Percentiles rank a stretch among this genome's conserved stretches.
phyloP scores from a whole-genome alignment of 148 eudicot genomes.

The Rhododendron kiyosumense region DNA sequence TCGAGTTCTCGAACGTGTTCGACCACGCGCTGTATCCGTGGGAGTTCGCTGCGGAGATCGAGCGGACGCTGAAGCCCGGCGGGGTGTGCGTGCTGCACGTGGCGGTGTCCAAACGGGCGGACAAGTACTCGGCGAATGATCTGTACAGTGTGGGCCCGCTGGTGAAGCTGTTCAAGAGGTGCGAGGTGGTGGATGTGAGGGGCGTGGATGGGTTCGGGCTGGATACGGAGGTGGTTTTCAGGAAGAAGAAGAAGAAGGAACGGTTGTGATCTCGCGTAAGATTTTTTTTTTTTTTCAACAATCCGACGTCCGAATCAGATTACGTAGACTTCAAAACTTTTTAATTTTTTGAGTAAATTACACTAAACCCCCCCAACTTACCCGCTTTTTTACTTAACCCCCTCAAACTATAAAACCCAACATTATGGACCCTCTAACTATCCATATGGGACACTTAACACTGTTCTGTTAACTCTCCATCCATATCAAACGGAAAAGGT shows the following conservation, averaged over 20 bases:
- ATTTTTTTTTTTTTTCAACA: too few species aligned
- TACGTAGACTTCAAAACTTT: too few species aligned
- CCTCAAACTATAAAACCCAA: too few species aligned
- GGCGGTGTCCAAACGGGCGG: conserved; percentile 50
- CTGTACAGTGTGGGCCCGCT: conserved; percentile 53
- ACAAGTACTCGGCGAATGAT: conserved; percentile 92
- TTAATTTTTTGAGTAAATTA: too few species aligned
- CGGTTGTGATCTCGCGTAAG: neutral
- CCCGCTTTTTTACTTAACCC: too few species aligned
- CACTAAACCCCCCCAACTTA: too few species aligned
- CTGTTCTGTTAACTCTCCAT: too few species aligned
- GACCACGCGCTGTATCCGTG: conserved; percentile 83
- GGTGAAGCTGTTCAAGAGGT: conserved; percentile 44
- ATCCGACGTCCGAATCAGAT: too few species aligned
- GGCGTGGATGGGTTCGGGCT: conserved; percentile 83
- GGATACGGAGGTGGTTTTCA: conserved; percentile 75
- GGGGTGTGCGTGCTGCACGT: conserved; percentile 86
- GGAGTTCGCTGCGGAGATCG: conserved; percentile 62
- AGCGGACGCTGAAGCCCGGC: conserved; percentile 69
- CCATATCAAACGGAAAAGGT: too few species aligned
- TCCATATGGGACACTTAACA: too few species aligned
- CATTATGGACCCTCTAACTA: too few species aligned
- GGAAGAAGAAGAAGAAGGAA: conserved; percentile 23
- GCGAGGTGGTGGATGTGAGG: conserved; percentile 51
- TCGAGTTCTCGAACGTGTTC: conserved; percentile 86